A percentile compares a stretch with the other conserved stretches of the same genome.
Evolutionary conservation across 805 yeast genomes (phyloP).

Genomic region (Isabelozyma pseudorhagii): DNA sequence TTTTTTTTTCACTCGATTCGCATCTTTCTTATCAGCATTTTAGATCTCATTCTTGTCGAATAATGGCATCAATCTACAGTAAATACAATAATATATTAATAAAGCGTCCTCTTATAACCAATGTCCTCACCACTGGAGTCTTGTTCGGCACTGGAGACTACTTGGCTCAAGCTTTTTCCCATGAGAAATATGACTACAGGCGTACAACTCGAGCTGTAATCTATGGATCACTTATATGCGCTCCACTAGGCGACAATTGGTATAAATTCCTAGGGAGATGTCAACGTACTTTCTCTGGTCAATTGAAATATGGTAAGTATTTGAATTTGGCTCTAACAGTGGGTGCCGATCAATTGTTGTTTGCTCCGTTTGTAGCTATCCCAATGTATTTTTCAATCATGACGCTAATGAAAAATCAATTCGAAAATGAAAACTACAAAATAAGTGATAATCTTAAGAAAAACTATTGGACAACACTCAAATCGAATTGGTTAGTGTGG

Average conservation of each 20-base stretch:
- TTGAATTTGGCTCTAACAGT: slow-evolving; percentile 36
- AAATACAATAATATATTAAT: slow-evolving; percentile 22
- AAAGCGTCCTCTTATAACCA: slow-evolving; percentile 42
- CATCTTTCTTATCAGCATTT: not conserved
- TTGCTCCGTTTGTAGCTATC: slow-evolving; percentile 73
- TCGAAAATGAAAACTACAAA: slow-evolving; percentile 21
- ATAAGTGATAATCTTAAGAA: slow-evolving; percentile 21
- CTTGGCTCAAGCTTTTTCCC: slow-evolving; percentile 55
- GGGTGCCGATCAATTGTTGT: slow-evolving; percentile 64
- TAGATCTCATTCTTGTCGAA: not conserved
- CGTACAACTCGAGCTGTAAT: slow-evolving; percentile 62
- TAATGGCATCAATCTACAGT: slow-evolving; percentile 14
- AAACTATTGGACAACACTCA: slow-evolving; percentile 65
- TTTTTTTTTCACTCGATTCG: not conserved
- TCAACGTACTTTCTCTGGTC: slow-evolving; percentile 26
- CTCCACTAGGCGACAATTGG: slow-evolving; percentile 75
- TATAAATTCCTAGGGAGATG: slow-evolving; percentile 50
- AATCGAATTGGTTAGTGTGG: slow-evolving; percentile 85
- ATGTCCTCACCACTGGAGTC: slow-evolving; percentile 47
- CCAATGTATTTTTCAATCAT: slow-evolving; percentile 69
- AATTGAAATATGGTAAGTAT: not conserved
- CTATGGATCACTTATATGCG: slow-evolving; percentile 73
- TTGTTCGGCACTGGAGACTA: slow-evolving; percentile 75
- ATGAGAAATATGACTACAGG: slow-evolving; percentile 40
- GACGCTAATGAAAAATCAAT: slow-evolving; percentile 59